Evolutionary conservation across 345 rosid species (phyloP), one percentile per base, ranked within the genome.

Genomic region (Mangifera indica): DNA sequence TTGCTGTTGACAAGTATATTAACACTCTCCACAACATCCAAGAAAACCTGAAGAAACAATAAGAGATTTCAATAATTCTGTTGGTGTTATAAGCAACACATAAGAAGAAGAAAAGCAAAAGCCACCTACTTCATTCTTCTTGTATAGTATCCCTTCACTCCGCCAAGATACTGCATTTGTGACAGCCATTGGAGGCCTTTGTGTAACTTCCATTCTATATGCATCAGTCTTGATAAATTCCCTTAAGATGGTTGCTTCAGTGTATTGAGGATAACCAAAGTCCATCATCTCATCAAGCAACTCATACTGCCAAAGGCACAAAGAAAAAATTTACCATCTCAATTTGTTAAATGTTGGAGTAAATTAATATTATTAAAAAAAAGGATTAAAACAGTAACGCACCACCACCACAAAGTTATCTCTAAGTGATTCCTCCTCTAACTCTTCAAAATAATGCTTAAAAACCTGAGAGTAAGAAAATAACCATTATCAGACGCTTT

Each of bases 391-490:
- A 73, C 12, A 37, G 17, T 53, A 10, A 81, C 96, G 67, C 80
- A 95, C 99, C 96, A 95, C 98, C 8, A 95, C 97, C 58, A 95
- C 99, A 76, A 95, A 95, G 84, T 95, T 95, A 84, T 95, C 99
- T 77, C 98, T 85, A 66, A 95, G 87, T 0, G 99, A 95, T 80
- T 95, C 99, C 83, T 95, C 99, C 64, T 95, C 99, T 72, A 95
- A 79, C 79, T 91, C 94, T 79, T 95, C 98, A 56, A 95, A 95
- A 79, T 95, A 95, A 84, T 95, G 99, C 87, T 95, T 95, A 80
- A 92, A 93, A 51, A 95, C 99, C 93, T 90, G 81, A 22, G 67
- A 22, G 67, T 37, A n/a, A 34, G 67, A 57, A 10, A 18, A 55
- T 56, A 20, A 17, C 18, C 62, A 60, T 46, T 18, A 66, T 9